phyloP scores from a whole-genome alignment of 495 filamentous ascomycete genomes.

The Daldinia loculata region DNA sequence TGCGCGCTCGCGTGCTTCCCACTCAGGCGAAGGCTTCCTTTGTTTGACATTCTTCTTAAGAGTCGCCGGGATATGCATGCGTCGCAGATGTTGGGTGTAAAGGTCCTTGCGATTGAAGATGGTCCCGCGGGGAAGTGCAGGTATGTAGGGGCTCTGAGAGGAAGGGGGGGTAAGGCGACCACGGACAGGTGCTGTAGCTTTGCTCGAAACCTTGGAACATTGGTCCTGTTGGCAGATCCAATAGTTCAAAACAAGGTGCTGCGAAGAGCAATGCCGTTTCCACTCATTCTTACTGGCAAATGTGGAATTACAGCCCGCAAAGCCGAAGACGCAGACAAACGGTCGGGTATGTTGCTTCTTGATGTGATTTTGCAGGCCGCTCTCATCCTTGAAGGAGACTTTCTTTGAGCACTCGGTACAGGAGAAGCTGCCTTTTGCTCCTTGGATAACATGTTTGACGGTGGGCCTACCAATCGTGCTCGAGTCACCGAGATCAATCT shows the following conservation, averaged over 20 bases:
- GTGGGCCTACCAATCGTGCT: conserved; percentile 12
- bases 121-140: conserved; percentile 54
- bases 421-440: conserved; percentile 32
- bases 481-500: conserved; percentile 25
- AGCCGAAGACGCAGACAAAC: conserved; percentile 79
- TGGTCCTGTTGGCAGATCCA: conserved; percentile 79
- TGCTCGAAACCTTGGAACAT: conserved; percentile 59
- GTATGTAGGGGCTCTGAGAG: conserved; percentile 30
- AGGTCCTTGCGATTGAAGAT: conserved; percentile 94
- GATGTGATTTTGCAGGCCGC: conserved; percentile 57
- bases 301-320: conserved; percentile 37
- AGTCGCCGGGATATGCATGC: conserved; percentile 74
- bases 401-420: conserved; percentile 43
- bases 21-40: conserved; percentile 47
- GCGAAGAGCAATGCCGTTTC: conserved; percentile 86
- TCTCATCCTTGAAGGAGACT: conserved; percentile 51
- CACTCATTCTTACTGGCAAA: conserved; percentile 58
- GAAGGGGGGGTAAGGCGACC: conserved; percentile 53
- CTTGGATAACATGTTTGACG: conserved; percentile 36
- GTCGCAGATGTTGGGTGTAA: conserved; percentile 85
- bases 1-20: conserved; percentile 56
- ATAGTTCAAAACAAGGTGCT: conserved; percentile 81
- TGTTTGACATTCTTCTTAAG: conserved; percentile 52
- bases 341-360: conserved; percentile 66
- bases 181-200: conserved; percentile 22